These are phyloP conservation scores for Cornus controversa DNA, from an alignment of 148 eudicot species.

Conservation along the genomic window DNA sequence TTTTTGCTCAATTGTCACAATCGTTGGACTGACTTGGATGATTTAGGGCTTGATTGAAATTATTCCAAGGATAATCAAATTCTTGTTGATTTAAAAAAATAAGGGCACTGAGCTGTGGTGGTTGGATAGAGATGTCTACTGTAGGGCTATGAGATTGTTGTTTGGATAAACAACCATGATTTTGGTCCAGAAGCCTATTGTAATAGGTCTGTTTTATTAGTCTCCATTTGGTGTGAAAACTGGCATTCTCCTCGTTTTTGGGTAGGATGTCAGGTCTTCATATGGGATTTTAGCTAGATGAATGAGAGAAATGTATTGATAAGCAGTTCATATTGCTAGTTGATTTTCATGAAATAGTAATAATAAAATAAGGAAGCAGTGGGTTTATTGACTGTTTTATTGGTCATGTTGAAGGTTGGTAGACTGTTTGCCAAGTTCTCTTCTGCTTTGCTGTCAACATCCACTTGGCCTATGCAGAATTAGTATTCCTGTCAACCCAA, in stretches of 20 bases:
- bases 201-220: neutral
- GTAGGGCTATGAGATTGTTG: neutral
- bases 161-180: too few relatives aligned
- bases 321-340: too few relatives aligned
- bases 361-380: neutral
- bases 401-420: too few relatives aligned
- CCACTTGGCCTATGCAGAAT: too few relatives aligned
- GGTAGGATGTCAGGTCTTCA: neutral
- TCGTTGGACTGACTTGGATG: neutral
- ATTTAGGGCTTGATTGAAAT: neutral
- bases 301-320: neutral
- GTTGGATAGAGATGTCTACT: neutral
- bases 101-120: neutral
- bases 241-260: neutral
- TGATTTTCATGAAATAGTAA: too few relatives aligned
- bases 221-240: neutral
- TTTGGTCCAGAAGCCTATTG: too few relatives aligned
- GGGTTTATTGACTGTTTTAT: neutral
- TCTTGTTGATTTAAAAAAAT: neutral
- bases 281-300: neutral
- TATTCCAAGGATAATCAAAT: neutral
- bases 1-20: neutral
- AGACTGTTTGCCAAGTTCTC: neutral
- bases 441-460: neutral
- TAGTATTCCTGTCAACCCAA: neutral